These are phyloP conservation scores for Ogataea sp. DNA, from an alignment of 805 yeast genomes.

Conservation along the genomic window DNA sequence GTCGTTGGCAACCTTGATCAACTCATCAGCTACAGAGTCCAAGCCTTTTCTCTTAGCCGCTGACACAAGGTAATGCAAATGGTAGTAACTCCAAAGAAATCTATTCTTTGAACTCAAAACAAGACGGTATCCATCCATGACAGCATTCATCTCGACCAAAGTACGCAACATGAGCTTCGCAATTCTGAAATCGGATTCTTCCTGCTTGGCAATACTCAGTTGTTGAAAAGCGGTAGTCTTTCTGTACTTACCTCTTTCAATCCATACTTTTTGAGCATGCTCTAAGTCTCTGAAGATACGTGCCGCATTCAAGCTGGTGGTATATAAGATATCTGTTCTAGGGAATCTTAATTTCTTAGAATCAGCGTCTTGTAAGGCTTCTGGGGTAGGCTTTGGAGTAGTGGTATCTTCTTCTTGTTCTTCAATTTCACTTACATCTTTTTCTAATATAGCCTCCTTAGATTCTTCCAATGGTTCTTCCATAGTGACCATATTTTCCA, in stretches of 20 bases:
- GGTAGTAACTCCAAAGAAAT: slow-evolving; percentile 58
- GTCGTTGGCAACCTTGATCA: slow-evolving; percentile 14
- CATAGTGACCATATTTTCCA: slow-evolving; percentile 5
- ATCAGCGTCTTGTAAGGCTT: slow-evolving; percentile 3
- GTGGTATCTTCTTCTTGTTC: slow-evolving; percentile 13
- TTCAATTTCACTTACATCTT: slow-evolving; percentile 4
- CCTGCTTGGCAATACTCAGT: slow-evolving; percentile 28
- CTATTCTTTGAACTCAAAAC: slow-evolving; percentile 58
- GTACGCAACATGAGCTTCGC: slow-evolving; percentile 63
- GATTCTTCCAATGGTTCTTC: no score
- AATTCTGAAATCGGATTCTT: slow-evolving; percentile 52
- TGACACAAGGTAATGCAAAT: slow-evolving; percentile 32
- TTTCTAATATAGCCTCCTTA: slow-evolving; percentile 2
- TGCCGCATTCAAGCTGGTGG: slow-evolving; percentile 60
- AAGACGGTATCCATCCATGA: slow-evolving; percentile 64
- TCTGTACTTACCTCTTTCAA: slow-evolving; percentile 70
- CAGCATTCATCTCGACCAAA: slow-evolving; percentile 44
- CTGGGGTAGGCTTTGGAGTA: slow-evolving; percentile 2
- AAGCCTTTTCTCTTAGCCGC: slow-evolving; percentile 39
- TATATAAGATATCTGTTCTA: slow-evolving; percentile 44
- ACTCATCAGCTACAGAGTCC: slow-evolving; percentile 20
- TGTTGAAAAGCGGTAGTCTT: slow-evolving; percentile 41
- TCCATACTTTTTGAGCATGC: slow-evolving; percentile 65
- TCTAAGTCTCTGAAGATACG: slow-evolving; percentile 41
- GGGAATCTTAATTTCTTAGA: slow-evolving; percentile 20